A percentile compares a stretch with the other conserved stretches of the same genome.
These are phyloP conservation scores for Pueraria montana DNA, from an alignment of 306 rosid genomes.

Conservation along the genomic window DNA sequence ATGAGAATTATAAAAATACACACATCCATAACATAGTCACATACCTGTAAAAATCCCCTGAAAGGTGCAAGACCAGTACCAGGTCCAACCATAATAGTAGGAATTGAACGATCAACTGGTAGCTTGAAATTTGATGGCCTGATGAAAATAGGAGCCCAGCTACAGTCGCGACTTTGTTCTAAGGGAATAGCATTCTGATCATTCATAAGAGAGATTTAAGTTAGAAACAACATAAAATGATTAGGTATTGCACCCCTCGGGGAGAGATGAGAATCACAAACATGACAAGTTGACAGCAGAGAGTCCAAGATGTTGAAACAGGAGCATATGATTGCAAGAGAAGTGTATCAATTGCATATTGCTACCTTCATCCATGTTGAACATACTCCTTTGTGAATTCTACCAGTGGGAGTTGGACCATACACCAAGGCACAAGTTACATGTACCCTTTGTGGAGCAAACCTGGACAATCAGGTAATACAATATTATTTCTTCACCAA, in stretches of 20 bases:
- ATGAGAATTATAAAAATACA: slow-evolving; percentile 31
- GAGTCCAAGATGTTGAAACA: slow-evolving; percentile 19
- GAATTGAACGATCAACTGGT: slow-evolving; percentile 77
- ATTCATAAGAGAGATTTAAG: slow-evolving; percentile 38
- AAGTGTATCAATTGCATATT: slow-evolving; percentile 29
- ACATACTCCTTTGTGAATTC: slow-evolving; percentile 95
- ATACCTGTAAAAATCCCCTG: slow-evolving; percentile 96
- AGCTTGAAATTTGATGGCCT: slow-evolving; percentile 93
- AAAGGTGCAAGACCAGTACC: slow-evolving; percentile 99
- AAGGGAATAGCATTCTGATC: slow-evolving; percentile 79
- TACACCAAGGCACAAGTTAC: slow-evolving; percentile 94
- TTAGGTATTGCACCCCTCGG: slow-evolving; percentile 24
- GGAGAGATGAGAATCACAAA: slow-evolving; percentile 31
- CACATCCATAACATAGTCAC: slow-evolving; percentile 40
- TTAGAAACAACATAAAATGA: slow-evolving; percentile 45
- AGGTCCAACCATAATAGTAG: slow-evolving; percentile 94
- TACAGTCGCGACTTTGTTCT: slow-evolving; percentile 77
- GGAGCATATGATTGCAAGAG: slow-evolving; percentile 29
- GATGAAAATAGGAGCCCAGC: slow-evolving; percentile 92
- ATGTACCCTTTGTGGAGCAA: slow-evolving; percentile 77
- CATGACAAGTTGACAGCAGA: neutral
- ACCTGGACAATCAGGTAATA: slow-evolving; percentile 56
- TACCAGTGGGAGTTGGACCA: slow-evolving; percentile 91
- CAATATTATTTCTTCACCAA: slow-evolving; percentile 14
- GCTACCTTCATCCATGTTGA: slow-evolving; percentile 99